Evolutionary conservation across 495 filamentous ascomycete species (phyloP).

Genomic region (Hypoxylon subgilvum): DNA sequence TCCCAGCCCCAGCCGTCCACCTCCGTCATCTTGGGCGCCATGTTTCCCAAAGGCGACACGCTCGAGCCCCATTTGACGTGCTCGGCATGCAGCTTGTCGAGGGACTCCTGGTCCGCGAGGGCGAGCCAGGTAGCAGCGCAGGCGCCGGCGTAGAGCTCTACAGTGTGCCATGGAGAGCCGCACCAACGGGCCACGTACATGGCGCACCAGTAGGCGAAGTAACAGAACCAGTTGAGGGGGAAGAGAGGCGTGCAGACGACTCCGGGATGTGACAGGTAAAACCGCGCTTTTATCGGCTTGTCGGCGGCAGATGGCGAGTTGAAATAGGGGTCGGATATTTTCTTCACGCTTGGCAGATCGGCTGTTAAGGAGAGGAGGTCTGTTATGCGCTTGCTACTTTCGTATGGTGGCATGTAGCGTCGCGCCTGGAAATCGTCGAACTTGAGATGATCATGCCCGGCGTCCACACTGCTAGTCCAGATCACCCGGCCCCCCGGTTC

Average conservation of each 20-base stretch:
- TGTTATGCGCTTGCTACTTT: conserved; percentile 82
- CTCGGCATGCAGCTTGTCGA: conserved; percentile 65
- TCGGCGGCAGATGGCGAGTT: conserved; percentile 29
- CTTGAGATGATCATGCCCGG: conserved; percentile 60
- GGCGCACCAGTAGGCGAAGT: conserved; percentile 62
- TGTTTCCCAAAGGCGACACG: conserved; percentile 62
- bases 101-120: conserved; percentile 65
- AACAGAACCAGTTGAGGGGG: conserved; percentile 67
- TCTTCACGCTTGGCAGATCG: conserved; percentile 65
- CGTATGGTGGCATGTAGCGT: conserved; percentile 68
- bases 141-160: conserved; percentile 78
- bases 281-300: conserved; percentile 38
- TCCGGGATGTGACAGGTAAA: conserved; percentile 85
- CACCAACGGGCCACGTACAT: conserved; percentile 78
- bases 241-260: conserved; percentile 82
- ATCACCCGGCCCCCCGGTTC: conserved; percentile 66
- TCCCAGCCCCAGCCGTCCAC: conserved; percentile 85
- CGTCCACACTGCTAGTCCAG: conserved; percentile 85
- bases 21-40: conserved; percentile 71
- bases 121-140: conserved; percentile 78
- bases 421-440: conserved; percentile 79
- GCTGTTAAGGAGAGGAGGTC: conserved; percentile 82
- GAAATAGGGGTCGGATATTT: conserved; percentile 57
- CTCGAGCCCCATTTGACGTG: conserved; percentile 85
- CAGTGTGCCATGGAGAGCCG: conserved; percentile 85